Conservation (phyloP, 2,329 filamentous ascomycete genomes). For the Cordyceps pruinosa region DNA sequence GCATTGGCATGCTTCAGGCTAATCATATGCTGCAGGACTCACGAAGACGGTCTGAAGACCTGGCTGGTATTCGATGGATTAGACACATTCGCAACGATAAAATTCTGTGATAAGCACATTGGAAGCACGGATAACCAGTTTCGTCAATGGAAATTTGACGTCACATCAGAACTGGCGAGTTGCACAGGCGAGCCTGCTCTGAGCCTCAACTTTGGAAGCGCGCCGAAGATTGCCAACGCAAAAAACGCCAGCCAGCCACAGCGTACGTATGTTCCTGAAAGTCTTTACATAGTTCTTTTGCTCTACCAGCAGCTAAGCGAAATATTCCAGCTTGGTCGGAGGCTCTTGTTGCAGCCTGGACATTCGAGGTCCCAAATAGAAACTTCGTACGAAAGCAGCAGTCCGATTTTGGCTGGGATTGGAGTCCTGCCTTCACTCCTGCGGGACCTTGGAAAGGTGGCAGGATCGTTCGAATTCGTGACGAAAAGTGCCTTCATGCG, state of each 20-base stretch:
- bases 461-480: conserved; percentile 44
- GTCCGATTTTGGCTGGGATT: conserved; percentile 59
- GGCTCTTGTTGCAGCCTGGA: neutral
- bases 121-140: conserved; percentile 57
- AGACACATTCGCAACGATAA: conserved; percentile 53
- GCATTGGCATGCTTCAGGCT: neutral
- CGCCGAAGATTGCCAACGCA: conserved; percentile 13
- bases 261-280: neutral
- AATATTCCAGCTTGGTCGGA: neutral
- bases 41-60: conserved; percentile 27
- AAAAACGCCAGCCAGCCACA: conserved; percentile 2
- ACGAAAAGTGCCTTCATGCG: conserved; percentile 29
- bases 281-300: no score
- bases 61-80: conserved; percentile 56
- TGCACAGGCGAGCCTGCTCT: conserved; percentile 5
- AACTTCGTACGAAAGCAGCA: conserved; percentile 49
- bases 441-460: conserved; percentile 57
- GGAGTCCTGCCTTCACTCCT: conserved; percentile 54
- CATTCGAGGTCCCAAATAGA: conserved; percentile 7
- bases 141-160: conserved; percentile 53
- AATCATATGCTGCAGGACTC: conserved; percentile 3
- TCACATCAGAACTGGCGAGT: conserved; percentile 36
- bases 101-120: conserved; percentile 46
- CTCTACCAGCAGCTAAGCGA: neutral
- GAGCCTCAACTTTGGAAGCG: conserved; percentile 19